A percentile compares a stretch with the other conserved stretches of the same genome.
Evolutionary conservation across 2,329 filamentous ascomycete genomes (phyloP).

Genomic region (Fusarium sp.): DNA sequence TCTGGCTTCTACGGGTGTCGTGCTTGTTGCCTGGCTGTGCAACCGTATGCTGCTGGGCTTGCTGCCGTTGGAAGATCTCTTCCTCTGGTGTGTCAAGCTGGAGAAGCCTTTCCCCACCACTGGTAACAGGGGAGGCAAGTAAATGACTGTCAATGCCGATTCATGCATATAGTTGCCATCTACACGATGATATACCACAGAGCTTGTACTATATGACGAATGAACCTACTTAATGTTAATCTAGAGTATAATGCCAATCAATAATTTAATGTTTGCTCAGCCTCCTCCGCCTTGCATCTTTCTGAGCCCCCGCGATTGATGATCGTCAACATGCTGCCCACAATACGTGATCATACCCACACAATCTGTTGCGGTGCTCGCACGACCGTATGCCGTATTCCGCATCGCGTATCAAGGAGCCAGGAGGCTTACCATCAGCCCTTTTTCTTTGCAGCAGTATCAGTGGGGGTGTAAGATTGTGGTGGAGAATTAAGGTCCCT

Average conservation of each 20-base stretch:
- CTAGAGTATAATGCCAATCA: conserved; percentile 20
- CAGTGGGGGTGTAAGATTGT: conserved; percentile 9
- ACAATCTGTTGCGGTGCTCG: not conserved
- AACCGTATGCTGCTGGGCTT: conserved; percentile 70
- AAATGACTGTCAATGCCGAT: conserved; percentile 7
- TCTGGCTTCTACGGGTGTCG: conserved; percentile 73
- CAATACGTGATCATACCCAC: not conserved
- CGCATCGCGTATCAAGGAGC: not conserved
- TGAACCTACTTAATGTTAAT: conserved; percentile 20
- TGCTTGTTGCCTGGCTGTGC: conserved; percentile 69
- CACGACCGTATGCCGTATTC: not conserved
- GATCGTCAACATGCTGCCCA: conserved; percentile 5
- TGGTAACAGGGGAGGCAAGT: conserved; percentile 46
- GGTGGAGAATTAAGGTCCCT: conserved; percentile 5
- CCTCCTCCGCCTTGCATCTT: not conserved
- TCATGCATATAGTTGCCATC: conserved; percentile 2
- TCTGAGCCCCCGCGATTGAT: not conserved
- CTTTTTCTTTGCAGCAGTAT: not conserved
- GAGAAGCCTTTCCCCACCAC: conserved; percentile 74
- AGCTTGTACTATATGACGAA: conserved; percentile 8
- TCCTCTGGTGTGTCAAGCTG: conserved; percentile 73
- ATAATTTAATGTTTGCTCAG: conserved; percentile 6
- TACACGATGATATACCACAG: conserved; percentile 10
- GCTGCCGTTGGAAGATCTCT: conserved; percentile 75
- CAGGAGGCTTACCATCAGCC: not conserved